Base-by-base conservation (phyloP, 2,329 filamentous ascomycete species). In the Aspergillus intermedius region DNA sequence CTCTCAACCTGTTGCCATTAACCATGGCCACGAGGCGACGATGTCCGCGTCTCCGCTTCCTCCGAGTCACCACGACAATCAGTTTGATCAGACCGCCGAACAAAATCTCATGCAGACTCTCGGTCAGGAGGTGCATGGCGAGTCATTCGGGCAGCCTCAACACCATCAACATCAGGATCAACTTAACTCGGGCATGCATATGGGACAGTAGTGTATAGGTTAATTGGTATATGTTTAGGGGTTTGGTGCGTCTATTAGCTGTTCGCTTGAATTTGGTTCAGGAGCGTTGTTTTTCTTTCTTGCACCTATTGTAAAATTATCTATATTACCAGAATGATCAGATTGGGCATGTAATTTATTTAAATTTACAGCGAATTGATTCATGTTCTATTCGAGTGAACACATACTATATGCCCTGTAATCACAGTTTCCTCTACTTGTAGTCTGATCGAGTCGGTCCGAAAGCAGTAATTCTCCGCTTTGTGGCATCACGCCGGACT, bases 91-190 rank as follows among this genome's bases (percentile, higher is more conserved):
- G 51, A 69, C 65, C 1, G 66, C 67, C 1, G 70, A 73, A 49
- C 69, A 72, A 48, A 69, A 69, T 35, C 49, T 73, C 41, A 72
- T 72, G 59, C 70, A 73, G 57, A 71, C 68, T n/a, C 60, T 73
- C 4, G 66, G 64, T 12, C 67, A 71, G 51, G 70, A 72, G 48
- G 66, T 68, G 12, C 68, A 71, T 46, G 64, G 67, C 9, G 67
- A 69, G 17, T 59, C 63, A 12, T 66, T 64, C n/a, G 54, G 55
- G 28, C 57, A 66, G 46, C 61, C 61, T 21, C 63, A 64, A 47
- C 60, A 67, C 25, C 64, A 49, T 30, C 60, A 67, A 23, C 64
- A 49, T 30, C 60, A 61, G 22, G 63, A 65, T 42, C 59, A 63
- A 9, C 54, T 70, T 40, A 64, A 69, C 51, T 64, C 63, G 12